These are phyloP conservation scores for Cyclostephanos tholiformis DNA, from an alignment of 108 stramenopile species.

Conservation along the genomic window DNA sequence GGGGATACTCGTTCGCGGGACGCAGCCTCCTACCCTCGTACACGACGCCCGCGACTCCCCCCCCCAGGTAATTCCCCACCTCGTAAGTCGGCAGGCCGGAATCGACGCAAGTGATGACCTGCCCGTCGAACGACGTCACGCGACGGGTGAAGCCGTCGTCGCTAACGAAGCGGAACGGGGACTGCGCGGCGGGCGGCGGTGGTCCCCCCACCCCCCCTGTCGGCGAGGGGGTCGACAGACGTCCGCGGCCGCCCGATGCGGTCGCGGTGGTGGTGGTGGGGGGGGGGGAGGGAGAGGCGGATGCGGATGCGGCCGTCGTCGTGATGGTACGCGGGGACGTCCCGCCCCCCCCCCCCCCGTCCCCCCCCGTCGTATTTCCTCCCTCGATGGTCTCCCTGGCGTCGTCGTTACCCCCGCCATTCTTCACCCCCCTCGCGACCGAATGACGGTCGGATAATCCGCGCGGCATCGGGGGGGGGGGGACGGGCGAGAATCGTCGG, in stretches of 20 bases:
- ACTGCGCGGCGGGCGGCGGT: background rate
- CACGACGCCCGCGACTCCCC: conserved; percentile 87
- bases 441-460: background rate
- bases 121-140: conserved; percentile 82
- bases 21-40: conserved; percentile 82
- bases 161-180: conserved; percentile 38
- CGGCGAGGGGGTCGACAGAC: too few relatives aligned
- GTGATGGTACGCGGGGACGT: too few relatives aligned
- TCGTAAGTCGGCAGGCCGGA: conserved; percentile 66
- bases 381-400: conserved; percentile 4
- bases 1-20: conserved; percentile 77
- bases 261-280: conserved; percentile 4
- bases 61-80: conserved; percentile 85
- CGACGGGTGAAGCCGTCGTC: conserved; percentile 55
- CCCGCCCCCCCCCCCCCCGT: conserved; percentile 2
- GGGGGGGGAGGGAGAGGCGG: background rate
- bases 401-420: too few relatives aligned
- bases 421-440: too few relatives aligned
- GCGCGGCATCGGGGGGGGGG: too few relatives aligned
- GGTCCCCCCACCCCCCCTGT: background rate
- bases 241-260: too few relatives aligned
- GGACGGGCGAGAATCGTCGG: too few relatives aligned
- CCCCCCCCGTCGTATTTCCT: background rate
- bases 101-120: conserved; percentile 71
- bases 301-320: background rate